Base-by-base conservation (phyloP, 169 alveolate genomes). In the Plasmodium knowlesi region DNA sequence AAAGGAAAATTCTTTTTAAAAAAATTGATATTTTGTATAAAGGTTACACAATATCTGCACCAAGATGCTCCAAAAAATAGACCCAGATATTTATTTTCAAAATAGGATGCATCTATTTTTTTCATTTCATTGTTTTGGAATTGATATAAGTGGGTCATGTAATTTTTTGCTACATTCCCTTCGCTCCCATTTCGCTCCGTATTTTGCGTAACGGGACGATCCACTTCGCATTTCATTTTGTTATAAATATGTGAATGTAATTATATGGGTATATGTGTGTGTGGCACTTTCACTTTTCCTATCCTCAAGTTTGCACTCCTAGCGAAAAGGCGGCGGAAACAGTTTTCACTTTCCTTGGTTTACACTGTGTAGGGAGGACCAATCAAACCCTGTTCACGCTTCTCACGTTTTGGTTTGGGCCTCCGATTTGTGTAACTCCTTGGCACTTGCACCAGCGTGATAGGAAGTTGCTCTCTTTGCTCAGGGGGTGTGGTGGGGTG, bases 61-160 rank as follows among this genome's bases (percentile, higher is more conserved):
- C 94, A 88, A 16, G 94, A 88, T 8, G 94, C 94, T n/a, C 94
- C 94, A 79, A 88, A 88, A 39, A 88, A 88, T 53, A 88, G 50
- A 5, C 94, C 94, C 34, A 88, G 50, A 88, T 88, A 88, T 61
- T 88, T 88, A 88, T 79, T 82, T 5, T 79, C 34, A 57, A 88
- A 88, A 14, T 88, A 53, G 8, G 94, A 88, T 1, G 94, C 80
- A 30, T 53, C 71, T 16, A 88, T 79, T 88, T 88, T 88, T 79
- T 88, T 76, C 73, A 88, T 37, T 32, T 88, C 94, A 61, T 78
- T 78, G 50, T 88, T 88, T 57, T 88, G 14, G 57, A 39, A 88
- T 79, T 78, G 82, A 28, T 41, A 88, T 53, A 88, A 32, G 9
- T 88, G 28, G 9, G 30, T 54, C 39, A 88, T 78, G 57, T 79